phyloP scores from a whole-genome alignment of 108 stramenopile genomes.

The Cyclostephanos tholiformis region DNA sequence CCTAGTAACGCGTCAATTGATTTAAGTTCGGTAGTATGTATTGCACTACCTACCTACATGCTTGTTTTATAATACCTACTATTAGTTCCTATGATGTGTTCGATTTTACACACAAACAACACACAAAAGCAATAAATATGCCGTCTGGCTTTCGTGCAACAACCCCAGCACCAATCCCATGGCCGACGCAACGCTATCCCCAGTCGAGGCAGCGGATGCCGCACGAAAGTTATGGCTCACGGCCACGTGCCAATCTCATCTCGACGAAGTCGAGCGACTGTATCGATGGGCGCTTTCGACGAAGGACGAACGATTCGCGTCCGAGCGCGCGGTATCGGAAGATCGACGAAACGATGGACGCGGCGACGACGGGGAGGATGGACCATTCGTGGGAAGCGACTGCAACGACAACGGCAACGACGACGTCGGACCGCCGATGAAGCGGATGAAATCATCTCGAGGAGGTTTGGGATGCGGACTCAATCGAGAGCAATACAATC shows the following conservation, averaged over 20 bases:
- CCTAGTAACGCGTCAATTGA: no score
- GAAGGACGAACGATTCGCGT: constrained; percentile 9
- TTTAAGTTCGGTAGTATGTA: no score
- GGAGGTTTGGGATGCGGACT: constrained; percentile 37
- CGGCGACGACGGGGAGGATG: no score
- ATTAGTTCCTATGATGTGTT: no score
- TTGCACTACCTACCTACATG: no score
- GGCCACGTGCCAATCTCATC: constrained; percentile 36
- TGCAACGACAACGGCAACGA: not conserved
- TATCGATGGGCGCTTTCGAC: constrained; percentile 54
- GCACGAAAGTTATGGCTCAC: constrained; percentile 42
- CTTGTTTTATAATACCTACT: no score
- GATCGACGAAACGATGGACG: no score
- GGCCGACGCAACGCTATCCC: constrained; percentile 10
- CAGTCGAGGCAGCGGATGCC: constrained; percentile 26
- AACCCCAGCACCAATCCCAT: not conserved
- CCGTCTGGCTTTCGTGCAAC: no score
- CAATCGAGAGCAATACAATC: constrained; percentile 43
- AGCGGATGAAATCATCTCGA: constrained; percentile 18
- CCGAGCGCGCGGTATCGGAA: not conserved
- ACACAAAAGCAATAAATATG: no score
- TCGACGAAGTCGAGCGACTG: constrained; percentile 60
- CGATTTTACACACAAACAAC: no score
- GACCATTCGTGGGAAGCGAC: no score
- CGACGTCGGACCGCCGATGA: constrained; percentile 17